phyloP scores from a whole-genome alignment of 495 filamentous ascomycete genomes.

The Haplographium delicatum region DNA sequence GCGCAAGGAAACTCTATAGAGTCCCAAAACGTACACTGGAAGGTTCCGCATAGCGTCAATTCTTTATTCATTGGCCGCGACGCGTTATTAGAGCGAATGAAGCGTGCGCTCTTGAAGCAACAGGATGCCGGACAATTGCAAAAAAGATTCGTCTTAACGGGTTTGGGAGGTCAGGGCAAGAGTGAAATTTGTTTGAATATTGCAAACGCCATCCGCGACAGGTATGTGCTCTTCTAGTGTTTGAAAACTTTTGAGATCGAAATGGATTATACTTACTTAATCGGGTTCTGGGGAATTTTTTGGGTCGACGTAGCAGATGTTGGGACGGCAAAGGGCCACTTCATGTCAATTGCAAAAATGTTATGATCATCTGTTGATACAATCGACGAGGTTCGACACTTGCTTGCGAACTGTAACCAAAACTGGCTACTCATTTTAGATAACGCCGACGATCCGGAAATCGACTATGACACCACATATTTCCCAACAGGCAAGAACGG shows the following conservation, averaged over 20 bases:
- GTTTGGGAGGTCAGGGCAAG: slow-evolving; percentile 35
- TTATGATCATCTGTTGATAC: slow-evolving; percentile 12
- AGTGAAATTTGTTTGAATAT: slow-evolving; percentile 34
- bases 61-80: slow-evolving; percentile 20
- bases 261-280: slow-evolving; percentile 6
- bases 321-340: slow-evolving; percentile 20
- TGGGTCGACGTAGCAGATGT: slow-evolving; percentile 25
- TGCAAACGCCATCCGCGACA: slow-evolving; percentile 25
- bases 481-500: slow-evolving; percentile 31
- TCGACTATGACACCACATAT: slow-evolving; percentile 27
- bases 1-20: slow-evolving; percentile 3
- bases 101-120: slow-evolving; percentile 7
- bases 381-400: slow-evolving; percentile 28
- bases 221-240: slow-evolving; percentile 12
- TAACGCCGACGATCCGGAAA: slow-evolving; percentile 34
- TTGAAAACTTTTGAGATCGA: too few relatives aligned
- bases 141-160: slow-evolving; percentile 31
- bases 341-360: slow-evolving; percentile 26
- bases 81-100: slow-evolving; percentile 13
- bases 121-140: too few relatives aligned
- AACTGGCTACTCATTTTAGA: slow-evolving; percentile 34
- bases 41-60: slow-evolving; percentile 15
- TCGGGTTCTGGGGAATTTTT: slow-evolving; percentile 30
- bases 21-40: slow-evolving; percentile 11
- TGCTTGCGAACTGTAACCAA: slow-evolving; percentile 13